Evolutionary conservation across 306 rosid species (phyloP).

Genomic region (Malus sieversii): DNA sequence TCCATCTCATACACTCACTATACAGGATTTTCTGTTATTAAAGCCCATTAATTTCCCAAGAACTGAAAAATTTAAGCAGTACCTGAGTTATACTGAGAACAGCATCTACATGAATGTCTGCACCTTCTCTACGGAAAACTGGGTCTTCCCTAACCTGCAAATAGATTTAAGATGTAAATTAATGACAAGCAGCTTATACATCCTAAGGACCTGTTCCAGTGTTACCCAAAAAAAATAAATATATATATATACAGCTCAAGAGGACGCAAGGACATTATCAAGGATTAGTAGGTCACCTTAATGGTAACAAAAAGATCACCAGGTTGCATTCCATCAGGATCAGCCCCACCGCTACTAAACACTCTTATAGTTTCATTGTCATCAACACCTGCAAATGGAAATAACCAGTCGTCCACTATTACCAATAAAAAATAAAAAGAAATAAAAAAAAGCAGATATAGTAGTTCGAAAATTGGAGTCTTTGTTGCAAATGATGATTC

Average conservation of each 20-base stretch:
- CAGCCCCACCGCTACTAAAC: constrained; percentile 72
- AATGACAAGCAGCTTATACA: background rate
- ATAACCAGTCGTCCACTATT: background rate
- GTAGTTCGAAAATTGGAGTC: background rate
- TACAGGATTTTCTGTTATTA: background rate
- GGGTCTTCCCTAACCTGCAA: constrained; percentile 82
- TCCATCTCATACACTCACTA: background rate
- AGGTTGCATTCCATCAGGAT: constrained; percentile 79
- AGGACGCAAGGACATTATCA: background rate
- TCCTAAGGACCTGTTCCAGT: background rate
- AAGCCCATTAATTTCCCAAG: background rate
- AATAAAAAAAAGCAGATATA: background rate
- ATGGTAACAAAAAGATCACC: constrained; percentile 78
- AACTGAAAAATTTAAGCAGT: background rate
- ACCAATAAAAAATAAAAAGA: background rate
- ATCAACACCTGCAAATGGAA: constrained; percentile 58
- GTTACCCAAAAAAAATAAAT: too few species aligned
- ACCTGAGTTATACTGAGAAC: constrained; percentile 82
- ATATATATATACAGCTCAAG: background rate
- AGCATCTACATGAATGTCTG: constrained; percentile 85
- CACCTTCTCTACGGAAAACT: constrained; percentile 77
- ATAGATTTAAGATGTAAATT: background rate
- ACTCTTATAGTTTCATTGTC: constrained; percentile 56
- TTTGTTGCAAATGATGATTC: background rate
- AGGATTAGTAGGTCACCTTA: constrained; percentile 33